Base-by-base conservation (phyloP, 371 early-diverging fungal species). In the Mucor lusitanicus region DNA sequence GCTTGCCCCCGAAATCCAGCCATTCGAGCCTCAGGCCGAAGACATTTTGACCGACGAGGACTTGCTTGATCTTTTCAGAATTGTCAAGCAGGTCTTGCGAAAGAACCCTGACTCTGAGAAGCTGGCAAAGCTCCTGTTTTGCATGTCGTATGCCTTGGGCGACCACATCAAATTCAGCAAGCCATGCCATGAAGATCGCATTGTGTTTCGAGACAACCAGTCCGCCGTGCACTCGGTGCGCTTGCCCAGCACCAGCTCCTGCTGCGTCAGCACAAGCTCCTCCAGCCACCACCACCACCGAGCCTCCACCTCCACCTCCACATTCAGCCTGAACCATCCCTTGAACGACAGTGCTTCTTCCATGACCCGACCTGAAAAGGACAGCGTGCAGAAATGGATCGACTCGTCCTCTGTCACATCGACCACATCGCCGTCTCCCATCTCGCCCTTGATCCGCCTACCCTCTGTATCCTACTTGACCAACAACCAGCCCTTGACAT, bases 11-110 rank as follows among this genome's bases (percentile, higher is more conserved):
- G 64, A 65, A 39, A 61, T 86, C 27, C 73, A 72, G 23, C 32
- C 28, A 27, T 72, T 70, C 58, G 63, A 79, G 30, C 81, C 80
- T 11, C 77, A 77, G 37, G 80, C 79, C 17, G 83, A 83, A 55
- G 83, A 83, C 61, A 83, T 81, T 46, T 60, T 83, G 30, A 72
- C 61, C 11, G 81, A 81, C 54, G 79, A 81, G 59, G 79, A 79
- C 32, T 58, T 83, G 15, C 65, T 83, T 13, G 81, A 80, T 44
- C 64, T 83, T 4, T 81, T 83, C 59, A 72, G 75, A 39, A 74
- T 77, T 19, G 68, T 79, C 27, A 80, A 81, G 48, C 77, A 73
- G 53, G 65, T 80, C 19, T 55, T 83, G 11, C 72, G 77, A 9
- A 83, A 83, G 48, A 71, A 72, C 12, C 79, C 77, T 9, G 72